A percentile compares a stretch with the other conserved stretches of the same genome.
phyloP scores from a whole-genome alignment of 495 filamentous ascomycete species.

The Amniculicola lignicola region DNA sequence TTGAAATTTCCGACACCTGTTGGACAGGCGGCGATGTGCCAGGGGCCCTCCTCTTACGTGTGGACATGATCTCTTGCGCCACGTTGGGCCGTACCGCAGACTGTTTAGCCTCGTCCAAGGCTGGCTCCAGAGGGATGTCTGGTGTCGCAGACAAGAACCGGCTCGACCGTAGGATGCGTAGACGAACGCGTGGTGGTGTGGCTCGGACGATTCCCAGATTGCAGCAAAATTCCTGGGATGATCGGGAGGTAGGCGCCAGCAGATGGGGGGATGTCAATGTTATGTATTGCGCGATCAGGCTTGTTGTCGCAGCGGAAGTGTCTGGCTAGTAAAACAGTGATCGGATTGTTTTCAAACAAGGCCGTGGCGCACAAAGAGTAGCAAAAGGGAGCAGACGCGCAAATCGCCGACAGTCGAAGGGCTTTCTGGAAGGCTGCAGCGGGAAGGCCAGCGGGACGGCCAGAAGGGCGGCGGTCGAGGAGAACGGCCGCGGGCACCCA shows the following conservation, averaged over 20 bases:
- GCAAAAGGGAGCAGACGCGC: constrained; percentile 3
- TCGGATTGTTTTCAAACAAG: constrained; percentile 21
- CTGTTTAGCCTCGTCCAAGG: too few species aligned
- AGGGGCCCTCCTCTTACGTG: constrained; percentile 33
- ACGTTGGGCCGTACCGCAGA: too few species aligned
- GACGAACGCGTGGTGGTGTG: not conserved
- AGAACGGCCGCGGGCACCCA: too few species aligned
- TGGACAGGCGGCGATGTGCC: constrained; percentile 28
- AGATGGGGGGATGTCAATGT: constrained; percentile 4
- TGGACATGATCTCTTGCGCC: too few species aligned
- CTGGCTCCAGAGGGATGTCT: not conserved
- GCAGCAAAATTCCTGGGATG: not conserved
- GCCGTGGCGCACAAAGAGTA: constrained; percentile 21
- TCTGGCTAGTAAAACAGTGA: constrained; percentile 26
- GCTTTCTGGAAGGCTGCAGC: constrained; percentile 28
- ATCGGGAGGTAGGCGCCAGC: constrained; percentile 1
- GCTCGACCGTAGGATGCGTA: not conserved
- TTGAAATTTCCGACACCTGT: constrained; percentile 9
- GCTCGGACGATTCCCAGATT: not conserved
- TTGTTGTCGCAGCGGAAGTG: constrained; percentile 22
- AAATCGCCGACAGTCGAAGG: constrained; percentile 9
- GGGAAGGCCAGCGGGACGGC: constrained; percentile 14
- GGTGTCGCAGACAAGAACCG: not conserved
- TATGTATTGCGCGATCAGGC: constrained; percentile 14
- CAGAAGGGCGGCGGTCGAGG: constrained; percentile 22